These are phyloP conservation scores for Rhododendron henanense DNA, from an alignment of 148 eudicot genomes.

Conservation along the genomic window DNA sequence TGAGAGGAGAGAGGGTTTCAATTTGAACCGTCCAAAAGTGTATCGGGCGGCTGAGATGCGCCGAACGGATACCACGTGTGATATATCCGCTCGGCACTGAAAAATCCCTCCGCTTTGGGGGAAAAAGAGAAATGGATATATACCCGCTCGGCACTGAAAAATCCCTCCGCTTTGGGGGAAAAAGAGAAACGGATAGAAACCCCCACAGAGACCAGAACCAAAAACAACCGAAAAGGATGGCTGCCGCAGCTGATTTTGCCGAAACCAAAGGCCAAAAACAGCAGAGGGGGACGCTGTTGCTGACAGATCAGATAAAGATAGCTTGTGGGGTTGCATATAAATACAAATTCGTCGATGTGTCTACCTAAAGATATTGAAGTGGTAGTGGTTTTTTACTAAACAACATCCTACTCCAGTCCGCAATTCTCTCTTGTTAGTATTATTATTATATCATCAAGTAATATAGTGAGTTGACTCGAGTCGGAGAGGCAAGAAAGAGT, in stretches of 20 bases:
- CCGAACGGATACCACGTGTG: too few species aligned
- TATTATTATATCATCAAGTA: too few species aligned
- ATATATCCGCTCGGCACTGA: too few species aligned
- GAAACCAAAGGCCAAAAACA: background rate
- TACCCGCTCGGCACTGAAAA: too few species aligned
- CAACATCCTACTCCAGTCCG: background rate
- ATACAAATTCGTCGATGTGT: background rate
- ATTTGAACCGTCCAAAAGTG: too few species aligned
- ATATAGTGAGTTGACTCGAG: too few species aligned
- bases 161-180: background rate
- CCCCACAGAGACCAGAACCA: background rate
- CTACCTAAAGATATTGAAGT: background rate
- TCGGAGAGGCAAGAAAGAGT: too few species aligned
- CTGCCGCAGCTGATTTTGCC: background rate
- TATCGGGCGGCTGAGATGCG: too few species aligned
- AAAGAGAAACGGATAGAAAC: background rate
- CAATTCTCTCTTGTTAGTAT: too few species aligned
- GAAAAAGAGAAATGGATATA: background rate
- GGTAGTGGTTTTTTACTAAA: background rate
- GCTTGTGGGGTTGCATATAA: background rate
- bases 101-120: too few species aligned
- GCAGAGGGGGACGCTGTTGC: background rate
- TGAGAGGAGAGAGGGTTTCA: too few species aligned
- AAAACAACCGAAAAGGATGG: background rate
- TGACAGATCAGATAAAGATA: background rate